Percentiles rank a stretch among this genome's conserved stretches.
phyloP scores from a whole-genome alignment of 179 eudicot species.

The Gypsophila paniculata region DNA sequence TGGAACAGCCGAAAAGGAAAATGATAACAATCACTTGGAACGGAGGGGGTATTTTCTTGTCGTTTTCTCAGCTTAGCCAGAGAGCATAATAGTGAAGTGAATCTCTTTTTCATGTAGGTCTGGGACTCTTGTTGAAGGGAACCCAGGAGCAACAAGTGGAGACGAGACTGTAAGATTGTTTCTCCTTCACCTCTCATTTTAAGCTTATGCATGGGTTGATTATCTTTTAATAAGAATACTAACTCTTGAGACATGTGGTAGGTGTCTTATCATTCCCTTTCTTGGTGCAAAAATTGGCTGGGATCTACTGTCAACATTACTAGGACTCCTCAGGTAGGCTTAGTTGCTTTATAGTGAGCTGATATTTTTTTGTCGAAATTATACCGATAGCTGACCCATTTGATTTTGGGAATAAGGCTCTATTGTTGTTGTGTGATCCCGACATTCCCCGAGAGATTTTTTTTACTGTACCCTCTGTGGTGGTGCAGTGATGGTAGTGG shows the following conservation, averaged over 20 bases:
- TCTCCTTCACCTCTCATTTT: not conserved
- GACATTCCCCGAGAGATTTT: no score
- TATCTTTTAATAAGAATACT: slow-evolving; percentile 8
- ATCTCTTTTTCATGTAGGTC: slow-evolving; percentile 50
- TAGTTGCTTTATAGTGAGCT: not conserved
- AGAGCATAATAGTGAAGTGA: not conserved
- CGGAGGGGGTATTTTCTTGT: not conserved
- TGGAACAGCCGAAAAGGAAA: no score
- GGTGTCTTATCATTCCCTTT: slow-evolving; percentile 94
- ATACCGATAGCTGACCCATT: not conserved
- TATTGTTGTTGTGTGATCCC: not conserved
- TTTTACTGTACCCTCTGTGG: not conserved
- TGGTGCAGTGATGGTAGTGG: no score
- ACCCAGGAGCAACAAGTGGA: slow-evolving; percentile 81
- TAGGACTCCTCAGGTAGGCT: slow-evolving; percentile 87
- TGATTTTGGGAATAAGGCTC: no score
- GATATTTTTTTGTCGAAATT: not conserved
- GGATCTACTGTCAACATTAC: slow-evolving; percentile 88
- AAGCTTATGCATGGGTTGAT: slow-evolving; percentile 11
- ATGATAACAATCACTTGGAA: no score
- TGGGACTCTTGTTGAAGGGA: slow-evolving; percentile 82
- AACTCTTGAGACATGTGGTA: slow-evolving; percentile 27
- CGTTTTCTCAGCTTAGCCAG: slow-evolving; percentile 1
- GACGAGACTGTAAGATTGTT: slow-evolving; percentile 78
- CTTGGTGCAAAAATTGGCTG: slow-evolving; percentile 98